Percentiles rank a stretch among this genome's conserved stretches.
Conservation (phyloP, 176 grass and related monocot species). For the Lolium rigidum region DNA sequence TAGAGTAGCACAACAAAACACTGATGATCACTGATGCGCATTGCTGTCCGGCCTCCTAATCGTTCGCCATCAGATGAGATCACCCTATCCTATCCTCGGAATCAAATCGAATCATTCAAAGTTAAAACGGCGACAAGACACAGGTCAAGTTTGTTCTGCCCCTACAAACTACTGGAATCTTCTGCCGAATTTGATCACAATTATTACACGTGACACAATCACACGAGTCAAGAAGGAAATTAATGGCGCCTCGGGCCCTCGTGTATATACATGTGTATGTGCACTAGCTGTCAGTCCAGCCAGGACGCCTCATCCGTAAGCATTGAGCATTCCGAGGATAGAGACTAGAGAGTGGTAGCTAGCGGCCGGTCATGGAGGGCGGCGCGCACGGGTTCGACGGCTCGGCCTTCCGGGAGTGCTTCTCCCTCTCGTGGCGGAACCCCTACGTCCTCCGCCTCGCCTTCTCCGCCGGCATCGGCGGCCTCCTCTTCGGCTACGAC, state of each 20-base stretch:
- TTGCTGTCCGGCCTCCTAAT: background rate
- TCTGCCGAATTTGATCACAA: background rate
- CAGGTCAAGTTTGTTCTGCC: background rate
- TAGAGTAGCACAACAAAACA: background rate
- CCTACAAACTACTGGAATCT: constrained; percentile 13
- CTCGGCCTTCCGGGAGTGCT: constrained; percentile 77
- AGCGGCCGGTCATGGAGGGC: constrained; percentile 63
- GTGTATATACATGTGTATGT: background rate
- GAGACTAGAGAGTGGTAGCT: background rate
- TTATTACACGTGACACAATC: background rate
- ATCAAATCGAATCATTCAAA: background rate
- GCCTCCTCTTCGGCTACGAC: constrained; percentile 91
- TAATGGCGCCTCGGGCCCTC: background rate
- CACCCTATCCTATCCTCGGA: background rate
- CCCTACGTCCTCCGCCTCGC: constrained; percentile 84
- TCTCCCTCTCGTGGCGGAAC: constrained; percentile 75
- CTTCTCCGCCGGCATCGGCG: constrained; percentile 88
- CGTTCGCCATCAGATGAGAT: background rate
- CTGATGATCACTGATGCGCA: background rate
- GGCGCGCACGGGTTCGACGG: constrained; percentile 66
- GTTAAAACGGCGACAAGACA: background rate
- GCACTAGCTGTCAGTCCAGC: background rate
- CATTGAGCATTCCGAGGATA: constrained; percentile 35
- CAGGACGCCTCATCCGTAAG: constrained; percentile 2
- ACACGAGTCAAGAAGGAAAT: background rate